Evolutionary conservation across 306 rosid genomes (phyloP).

Genomic region (Acacia melanoxylon): DNA sequence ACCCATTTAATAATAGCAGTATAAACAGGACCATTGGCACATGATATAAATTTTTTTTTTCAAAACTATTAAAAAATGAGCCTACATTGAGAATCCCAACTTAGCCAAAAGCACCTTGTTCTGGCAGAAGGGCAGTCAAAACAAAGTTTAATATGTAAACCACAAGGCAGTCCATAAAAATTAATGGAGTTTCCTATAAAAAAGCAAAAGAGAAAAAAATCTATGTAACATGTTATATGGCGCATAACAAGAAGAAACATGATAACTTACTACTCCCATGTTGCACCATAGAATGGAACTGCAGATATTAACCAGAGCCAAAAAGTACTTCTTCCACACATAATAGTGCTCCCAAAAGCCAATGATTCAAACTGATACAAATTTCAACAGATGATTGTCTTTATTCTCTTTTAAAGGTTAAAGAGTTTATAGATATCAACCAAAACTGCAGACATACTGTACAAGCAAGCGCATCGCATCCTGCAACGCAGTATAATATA

Average conservation of each 20-base stretch:
- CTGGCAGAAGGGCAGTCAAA: slow-evolving; percentile 18
- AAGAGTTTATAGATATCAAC: slow-evolving; percentile 22
- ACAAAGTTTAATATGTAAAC: background rate
- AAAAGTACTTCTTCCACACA: slow-evolving; percentile 87
- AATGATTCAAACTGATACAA: slow-evolving; percentile 73
- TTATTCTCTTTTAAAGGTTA: slow-evolving; percentile 31
- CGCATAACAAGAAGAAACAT: slow-evolving; percentile 11
- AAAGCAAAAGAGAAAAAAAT: background rate
- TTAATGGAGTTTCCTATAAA: background rate
- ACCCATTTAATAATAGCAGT: background rate
- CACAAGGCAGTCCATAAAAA: background rate
- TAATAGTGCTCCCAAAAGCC: slow-evolving; percentile 95
- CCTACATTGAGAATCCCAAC: background rate
- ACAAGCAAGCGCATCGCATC: slow-evolving; percentile 98
- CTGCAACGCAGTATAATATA: slow-evolving; percentile 56
- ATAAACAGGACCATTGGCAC: background rate
- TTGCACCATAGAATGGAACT: slow-evolving; percentile 85
- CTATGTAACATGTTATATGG: background rate
- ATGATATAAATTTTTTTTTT: slow-evolving; percentile 7
- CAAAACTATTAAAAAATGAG: background rate
- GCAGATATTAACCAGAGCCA: slow-evolving; percentile 98
- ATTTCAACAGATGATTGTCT: slow-evolving; percentile 23
- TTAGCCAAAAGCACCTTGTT: slow-evolving; percentile 25
- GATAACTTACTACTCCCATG: slow-evolving; percentile 96
- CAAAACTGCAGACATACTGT: slow-evolving; percentile 61